Base-by-base conservation (phyloP, 495 filamentous ascomycete species). In the Neurospora cerealis region DNA sequence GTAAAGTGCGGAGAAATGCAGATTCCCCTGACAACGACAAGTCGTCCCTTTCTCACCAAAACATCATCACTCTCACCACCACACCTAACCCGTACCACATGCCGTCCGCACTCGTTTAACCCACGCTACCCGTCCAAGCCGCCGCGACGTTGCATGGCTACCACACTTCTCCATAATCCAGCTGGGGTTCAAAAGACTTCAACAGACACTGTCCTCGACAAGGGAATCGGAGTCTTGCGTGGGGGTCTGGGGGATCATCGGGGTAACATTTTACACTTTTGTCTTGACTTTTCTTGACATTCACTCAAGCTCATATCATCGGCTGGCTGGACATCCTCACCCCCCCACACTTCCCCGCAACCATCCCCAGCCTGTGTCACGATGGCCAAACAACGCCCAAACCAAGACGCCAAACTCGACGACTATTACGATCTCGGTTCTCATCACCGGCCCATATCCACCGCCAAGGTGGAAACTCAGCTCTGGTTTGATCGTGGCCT, bases 401-500 rank as follows among this genome's bases (percentile, higher is more conserved):
- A 54, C 46, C 46, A 54, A 54, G 46, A 21, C 10, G 46, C 46
- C 54, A 32, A 17, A 5, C 42, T 37, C 19, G 73, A 76, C 38
- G 73, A 75, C 15, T 90, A 90, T 74, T 91, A 87, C 76, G 74
- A 91, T 71, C 86, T 92, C 1, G 90, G 90, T n/a, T 75, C 76
- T 6, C 88, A 83, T 71, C 77, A 83, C 48, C 85, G 88, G 34
- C 72, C 80, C 11, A 78, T 91, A 8, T 86, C 71, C 62, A 86
- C 87, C 0, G 75, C 28, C 24, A 86, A 74, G 78, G 34, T 74
- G 4, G 81, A 83, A 37, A 84, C 86, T 4, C 85, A 89, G 72
- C 79, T 75, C n/a, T 92, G 89, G 89, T 90, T 89, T 74, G 83
- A 87, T 74, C 85, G 88, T 1, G 89, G 88, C 10, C 82, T 92